Conservation (phyloP, 1,284 basidiomycete species). For the Singerocomus rubriflavus region DNA sequence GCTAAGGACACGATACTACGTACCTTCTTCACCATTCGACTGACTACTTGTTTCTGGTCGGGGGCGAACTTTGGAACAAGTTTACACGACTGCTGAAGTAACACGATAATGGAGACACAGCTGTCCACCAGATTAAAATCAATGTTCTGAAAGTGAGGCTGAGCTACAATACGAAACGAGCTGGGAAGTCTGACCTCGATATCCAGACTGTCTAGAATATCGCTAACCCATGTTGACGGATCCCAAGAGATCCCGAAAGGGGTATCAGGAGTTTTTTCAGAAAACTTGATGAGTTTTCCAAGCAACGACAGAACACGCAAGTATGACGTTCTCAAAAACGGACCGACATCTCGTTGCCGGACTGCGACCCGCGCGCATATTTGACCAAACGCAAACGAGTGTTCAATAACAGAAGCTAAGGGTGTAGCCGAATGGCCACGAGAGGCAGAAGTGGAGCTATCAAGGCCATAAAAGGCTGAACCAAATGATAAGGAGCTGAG, state of each 20-base stretch:
- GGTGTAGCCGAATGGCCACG: conserved; percentile 41
- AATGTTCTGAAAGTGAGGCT: conserved; percentile 40
- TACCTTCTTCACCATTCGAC: conserved; percentile 55
- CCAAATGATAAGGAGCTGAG: conserved; percentile 54
- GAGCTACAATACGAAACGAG: conserved; percentile 3
- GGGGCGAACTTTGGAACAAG: conserved; percentile 54
- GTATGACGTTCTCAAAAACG: conserved; percentile 45
- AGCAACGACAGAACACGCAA: conserved; percentile 50
- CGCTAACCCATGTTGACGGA: conserved; percentile 53
- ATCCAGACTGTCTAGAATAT: conserved; percentile 49
- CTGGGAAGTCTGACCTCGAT: conserved; percentile 43
- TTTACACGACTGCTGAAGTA: conserved; percentile 48
- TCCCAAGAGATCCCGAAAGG: conserved; percentile 50
- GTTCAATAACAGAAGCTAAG: conserved; percentile 55
- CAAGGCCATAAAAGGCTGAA: conserved; percentile 56
- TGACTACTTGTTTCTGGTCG: conserved; percentile 52
- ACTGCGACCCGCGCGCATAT: conserved; percentile 42
- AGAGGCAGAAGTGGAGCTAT: conserved; percentile 23
- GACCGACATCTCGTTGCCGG: conserved; percentile 28
- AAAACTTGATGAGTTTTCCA: conserved; percentile 44
- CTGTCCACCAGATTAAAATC: conserved; percentile 69
- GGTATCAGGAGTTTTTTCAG: conserved; percentile 32
- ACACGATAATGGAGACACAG: conserved; percentile 56
- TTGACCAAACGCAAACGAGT: conserved; percentile 46
- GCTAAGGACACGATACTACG: conserved; percentile 11